Evolutionary conservation across 306 rosid species (phyloP).

Genomic region (Castanea crenata): DNA sequence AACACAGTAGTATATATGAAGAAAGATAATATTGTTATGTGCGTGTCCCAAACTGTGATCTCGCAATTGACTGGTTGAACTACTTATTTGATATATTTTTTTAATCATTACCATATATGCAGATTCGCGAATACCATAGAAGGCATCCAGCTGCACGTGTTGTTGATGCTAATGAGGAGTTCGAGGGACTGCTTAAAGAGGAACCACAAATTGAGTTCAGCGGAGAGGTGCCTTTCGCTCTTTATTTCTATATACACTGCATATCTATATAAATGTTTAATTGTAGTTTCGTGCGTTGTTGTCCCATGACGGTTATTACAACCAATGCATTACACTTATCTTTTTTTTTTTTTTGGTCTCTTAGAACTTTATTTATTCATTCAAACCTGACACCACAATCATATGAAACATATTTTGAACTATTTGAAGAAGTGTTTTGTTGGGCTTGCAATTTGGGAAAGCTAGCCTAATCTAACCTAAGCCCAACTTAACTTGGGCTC

Average conservation of each 20-base stretch:
- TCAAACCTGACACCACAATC: not conserved
- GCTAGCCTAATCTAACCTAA: not conserved
- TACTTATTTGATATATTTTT: not conserved
- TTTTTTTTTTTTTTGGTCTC: not conserved
- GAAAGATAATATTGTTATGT: not conserved
- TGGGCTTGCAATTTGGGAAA: not conserved
- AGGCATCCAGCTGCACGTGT: conserved; percentile 89
- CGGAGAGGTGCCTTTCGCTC: conserved; percentile 68
- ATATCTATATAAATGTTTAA: not conserved
- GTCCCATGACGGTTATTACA: not conserved
- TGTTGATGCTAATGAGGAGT: conserved; percentile 75
- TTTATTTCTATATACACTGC: not conserved
- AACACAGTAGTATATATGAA: not conserved
- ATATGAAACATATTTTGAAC: not conserved
- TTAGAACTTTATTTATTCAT: not conserved
- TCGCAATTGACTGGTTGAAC: not conserved
- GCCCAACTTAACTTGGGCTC: not conserved
- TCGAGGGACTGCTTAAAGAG: conserved; percentile 72
- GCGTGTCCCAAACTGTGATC: not conserved
- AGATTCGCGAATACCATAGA: conserved; percentile 97
- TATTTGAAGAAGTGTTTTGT: not conserved
- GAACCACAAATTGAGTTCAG: conserved; percentile 91
- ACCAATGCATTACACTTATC: not conserved
- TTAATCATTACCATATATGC: conserved; percentile 29
- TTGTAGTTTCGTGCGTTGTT: not conserved